phyloP scores from a whole-genome alignment of 768 basidiomycete species.

The Kwoniella mangroviensis region DNA sequence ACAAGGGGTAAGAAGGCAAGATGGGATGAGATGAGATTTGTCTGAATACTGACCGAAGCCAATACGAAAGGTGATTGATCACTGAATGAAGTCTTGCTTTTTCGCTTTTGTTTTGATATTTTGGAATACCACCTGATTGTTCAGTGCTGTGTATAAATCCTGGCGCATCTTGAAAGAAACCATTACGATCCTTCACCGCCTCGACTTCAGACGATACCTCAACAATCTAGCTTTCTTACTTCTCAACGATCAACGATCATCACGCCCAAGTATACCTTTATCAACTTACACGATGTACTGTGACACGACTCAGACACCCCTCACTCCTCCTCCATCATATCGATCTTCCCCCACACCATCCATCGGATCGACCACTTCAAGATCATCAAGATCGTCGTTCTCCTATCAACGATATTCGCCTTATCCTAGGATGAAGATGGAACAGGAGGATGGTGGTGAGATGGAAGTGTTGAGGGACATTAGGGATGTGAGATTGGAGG shows the following conservation, averaged over 20 bases:
- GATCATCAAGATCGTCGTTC: not conserved
- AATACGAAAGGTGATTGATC: not conserved
- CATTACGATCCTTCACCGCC: not conserved
- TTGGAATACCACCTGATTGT: not conserved
- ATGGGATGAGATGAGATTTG: not conserved
- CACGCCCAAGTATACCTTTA: not conserved
- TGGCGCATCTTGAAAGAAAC: not conserved
- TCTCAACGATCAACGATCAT: not conserved
- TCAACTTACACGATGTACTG: not conserved
- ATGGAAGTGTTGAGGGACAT: conserved; percentile 7
- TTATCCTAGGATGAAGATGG: conserved; percentile 4
- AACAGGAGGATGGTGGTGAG: not conserved
- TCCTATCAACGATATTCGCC: conserved; percentile 8
- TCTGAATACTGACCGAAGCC: not conserved
- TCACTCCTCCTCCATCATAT: not conserved
- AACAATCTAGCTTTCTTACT: not conserved
- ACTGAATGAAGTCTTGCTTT: conserved; percentile 6
- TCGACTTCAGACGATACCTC: not conserved
- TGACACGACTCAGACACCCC: not conserved
- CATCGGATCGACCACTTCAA: not conserved
- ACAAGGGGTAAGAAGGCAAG: not conserved
- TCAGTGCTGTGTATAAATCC: conserved; percentile 5
- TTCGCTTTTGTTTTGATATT: conserved; percentile 5
- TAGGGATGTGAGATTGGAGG: not conserved
- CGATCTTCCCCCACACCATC: not conserved